Percentiles rank a stretch among this genome's conserved stretches.
Evolutionary conservation across 257 asterid species (phyloP).

Genomic region (Schizonepeta tenuifolia): DNA sequence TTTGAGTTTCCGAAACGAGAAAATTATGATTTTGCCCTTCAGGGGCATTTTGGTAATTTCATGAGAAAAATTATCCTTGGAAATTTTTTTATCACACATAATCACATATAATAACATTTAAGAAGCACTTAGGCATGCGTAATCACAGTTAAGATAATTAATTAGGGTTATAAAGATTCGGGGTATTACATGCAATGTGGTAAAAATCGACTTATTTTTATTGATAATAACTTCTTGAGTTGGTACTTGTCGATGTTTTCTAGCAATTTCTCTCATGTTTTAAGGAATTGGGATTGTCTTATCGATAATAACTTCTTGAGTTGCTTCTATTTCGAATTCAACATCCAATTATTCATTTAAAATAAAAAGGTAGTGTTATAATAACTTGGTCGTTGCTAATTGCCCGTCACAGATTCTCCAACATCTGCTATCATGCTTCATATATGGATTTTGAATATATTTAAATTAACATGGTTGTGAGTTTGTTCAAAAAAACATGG

Average conservation of each 20-base stretch:
- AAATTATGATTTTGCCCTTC: too few species aligned
- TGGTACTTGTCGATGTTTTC: not conserved
- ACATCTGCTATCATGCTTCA: not conserved
- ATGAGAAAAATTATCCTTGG: too few species aligned
- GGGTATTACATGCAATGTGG: conserved; percentile 48
- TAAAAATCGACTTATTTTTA: conserved; percentile 32
- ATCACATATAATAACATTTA: too few species aligned
- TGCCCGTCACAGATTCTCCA: not conserved
- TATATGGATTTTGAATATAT: not conserved
- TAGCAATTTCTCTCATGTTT: not conserved
- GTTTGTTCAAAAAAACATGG: too few species aligned
- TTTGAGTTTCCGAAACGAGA: too few species aligned
- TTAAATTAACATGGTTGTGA: too few species aligned
- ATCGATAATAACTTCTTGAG: too few species aligned
- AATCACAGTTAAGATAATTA: too few species aligned
- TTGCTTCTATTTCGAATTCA: not conserved
- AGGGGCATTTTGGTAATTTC: too few species aligned
- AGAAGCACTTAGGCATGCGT: too few species aligned
- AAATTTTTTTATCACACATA: too few species aligned
- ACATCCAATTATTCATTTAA: not conserved
- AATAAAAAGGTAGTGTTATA: not conserved
- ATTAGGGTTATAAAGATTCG: too few species aligned
- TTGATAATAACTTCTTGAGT: not conserved
- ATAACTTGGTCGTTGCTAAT: not conserved
- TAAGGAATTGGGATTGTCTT: not conserved